Conservation (phyloP, 257 asterid genomes). For the Plantago ovata region DNA sequence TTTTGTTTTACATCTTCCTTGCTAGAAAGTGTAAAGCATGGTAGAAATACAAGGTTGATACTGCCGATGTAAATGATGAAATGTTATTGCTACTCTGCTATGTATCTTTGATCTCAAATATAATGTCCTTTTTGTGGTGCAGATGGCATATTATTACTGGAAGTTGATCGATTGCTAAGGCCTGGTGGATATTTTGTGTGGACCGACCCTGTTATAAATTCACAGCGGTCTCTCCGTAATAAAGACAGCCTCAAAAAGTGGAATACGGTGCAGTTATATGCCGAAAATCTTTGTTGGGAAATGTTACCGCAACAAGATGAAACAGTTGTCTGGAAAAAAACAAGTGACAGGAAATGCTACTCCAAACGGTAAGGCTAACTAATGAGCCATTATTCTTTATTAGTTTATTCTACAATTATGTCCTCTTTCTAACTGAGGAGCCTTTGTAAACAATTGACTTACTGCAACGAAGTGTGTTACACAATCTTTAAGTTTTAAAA, state of each 20-base stretch:
- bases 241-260: constrained; percentile 77
- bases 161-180: constrained; percentile 85
- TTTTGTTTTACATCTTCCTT: too few species aligned
- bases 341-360: constrained; percentile 68
- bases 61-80: too few species aligned
- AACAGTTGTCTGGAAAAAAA: constrained; percentile 95
- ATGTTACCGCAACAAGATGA: constrained; percentile 91
- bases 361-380: constrained; percentile 48
- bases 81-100: too few species aligned
- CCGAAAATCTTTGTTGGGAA: constrained; percentile 83
- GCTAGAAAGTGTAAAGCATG: too few species aligned
- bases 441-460: not conserved
- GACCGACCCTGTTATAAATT: constrained; percentile 81
- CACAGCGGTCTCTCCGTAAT: constrained; percentile 66
- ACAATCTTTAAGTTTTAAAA: not conserved
- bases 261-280: constrained; percentile 60
- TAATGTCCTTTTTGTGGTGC: constrained; percentile 27
- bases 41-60: too few species aligned
- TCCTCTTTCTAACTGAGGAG: too few species aligned
- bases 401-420: too few species aligned
- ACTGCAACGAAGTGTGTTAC: not conserved
- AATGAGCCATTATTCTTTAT: not conserved
- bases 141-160: constrained; percentile 76
- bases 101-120: too few species aligned
- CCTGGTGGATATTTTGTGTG: constrained; percentile 99